phyloP scores from a whole-genome alignment of 2,329 filamentous ascomycete genomes.

The Pseudogymnoascus sp. region DNA sequence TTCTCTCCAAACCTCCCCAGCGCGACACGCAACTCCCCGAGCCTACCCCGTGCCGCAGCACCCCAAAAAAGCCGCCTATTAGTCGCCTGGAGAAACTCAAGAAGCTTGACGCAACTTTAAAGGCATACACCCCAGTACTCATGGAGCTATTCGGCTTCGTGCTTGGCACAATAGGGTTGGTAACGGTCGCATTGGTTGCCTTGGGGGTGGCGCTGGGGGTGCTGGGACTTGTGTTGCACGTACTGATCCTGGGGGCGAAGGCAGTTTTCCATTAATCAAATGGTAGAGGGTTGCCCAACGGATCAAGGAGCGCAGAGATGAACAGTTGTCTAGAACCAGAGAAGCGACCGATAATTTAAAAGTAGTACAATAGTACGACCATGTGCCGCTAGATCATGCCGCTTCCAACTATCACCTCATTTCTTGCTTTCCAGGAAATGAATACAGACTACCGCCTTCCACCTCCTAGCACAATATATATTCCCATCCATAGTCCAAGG shows the following conservation, averaged over 20 bases:
- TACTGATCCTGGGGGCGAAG: neutral
- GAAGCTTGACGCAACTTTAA: neutral
- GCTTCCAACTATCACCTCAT: neutral
- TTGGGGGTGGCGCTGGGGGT: neutral
- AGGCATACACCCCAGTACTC: neutral
- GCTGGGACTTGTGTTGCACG: neutral
- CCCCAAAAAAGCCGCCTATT: neutral
- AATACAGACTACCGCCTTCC: neutral
- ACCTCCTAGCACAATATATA: neutral
- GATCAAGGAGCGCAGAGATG: neutral
- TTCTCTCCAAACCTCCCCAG: neutral
- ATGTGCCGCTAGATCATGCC: neutral
- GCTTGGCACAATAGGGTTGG: neutral
- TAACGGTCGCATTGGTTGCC: neutral
- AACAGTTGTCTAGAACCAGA: neutral
- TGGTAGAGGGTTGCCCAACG: neutral
- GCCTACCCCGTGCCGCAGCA: neutral
- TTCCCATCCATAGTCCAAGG: neutral
- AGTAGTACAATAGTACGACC: neutral
- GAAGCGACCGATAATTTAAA: neutral
- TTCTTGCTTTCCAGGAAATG: too few relatives aligned
- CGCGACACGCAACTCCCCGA: neutral
- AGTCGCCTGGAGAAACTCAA: neutral
- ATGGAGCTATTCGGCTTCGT: neutral
- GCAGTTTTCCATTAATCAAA: neutral